Conservation (phyloP, 768 basidiomycete genomes). For the Neoboletus brunneissimus region DNA sequence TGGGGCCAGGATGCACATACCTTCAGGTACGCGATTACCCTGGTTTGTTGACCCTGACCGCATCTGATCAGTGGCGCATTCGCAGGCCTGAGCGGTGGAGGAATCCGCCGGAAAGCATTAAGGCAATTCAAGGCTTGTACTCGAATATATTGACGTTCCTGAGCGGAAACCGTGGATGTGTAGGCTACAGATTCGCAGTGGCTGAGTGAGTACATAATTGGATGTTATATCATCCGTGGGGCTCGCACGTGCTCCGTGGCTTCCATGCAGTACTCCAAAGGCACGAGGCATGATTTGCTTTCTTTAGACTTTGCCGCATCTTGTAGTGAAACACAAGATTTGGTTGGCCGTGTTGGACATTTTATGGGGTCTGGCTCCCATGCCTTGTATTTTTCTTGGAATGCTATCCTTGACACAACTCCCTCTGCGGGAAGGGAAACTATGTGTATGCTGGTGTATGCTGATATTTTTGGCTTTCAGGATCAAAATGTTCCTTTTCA, state of each 20-base stretch:
- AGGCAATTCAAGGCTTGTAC: slow-evolving; percentile 49
- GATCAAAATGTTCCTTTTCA: slow-evolving; percentile 62
- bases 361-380: neutral
- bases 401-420: slow-evolving; percentile 1
- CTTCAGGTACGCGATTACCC: slow-evolving; percentile 47
- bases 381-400: slow-evolving; percentile 1
- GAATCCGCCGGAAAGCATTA: slow-evolving; percentile 35
- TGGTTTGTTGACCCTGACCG: slow-evolving; percentile 20
- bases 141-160: slow-evolving; percentile 56
- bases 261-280: slow-evolving; percentile 5
- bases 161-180: slow-evolving; percentile 57
- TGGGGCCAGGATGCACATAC: slow-evolving; percentile 67
- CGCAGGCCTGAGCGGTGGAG: slow-evolving; percentile 55
- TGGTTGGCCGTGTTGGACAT: slow-evolving; percentile 4
- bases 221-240: neutral
- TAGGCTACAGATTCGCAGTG: slow-evolving; percentile 60
- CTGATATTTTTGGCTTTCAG: slow-evolving; percentile 35
- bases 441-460: too few relatives aligned
- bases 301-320: slow-evolving; percentile 20
- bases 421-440: neutral
- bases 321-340: slow-evolving; percentile 6
- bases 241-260: slow-evolving; percentile 4
- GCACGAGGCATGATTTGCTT: slow-evolving; percentile 16
- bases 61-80: slow-evolving; percentile 22
- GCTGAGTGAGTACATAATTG: slow-evolving; percentile 46